Percentiles rank a stretch among this genome's conserved stretches.
Conservation (phyloP, 1,284 basidiomycete genomes). For the Lignosus rhinocerotis region DNA sequence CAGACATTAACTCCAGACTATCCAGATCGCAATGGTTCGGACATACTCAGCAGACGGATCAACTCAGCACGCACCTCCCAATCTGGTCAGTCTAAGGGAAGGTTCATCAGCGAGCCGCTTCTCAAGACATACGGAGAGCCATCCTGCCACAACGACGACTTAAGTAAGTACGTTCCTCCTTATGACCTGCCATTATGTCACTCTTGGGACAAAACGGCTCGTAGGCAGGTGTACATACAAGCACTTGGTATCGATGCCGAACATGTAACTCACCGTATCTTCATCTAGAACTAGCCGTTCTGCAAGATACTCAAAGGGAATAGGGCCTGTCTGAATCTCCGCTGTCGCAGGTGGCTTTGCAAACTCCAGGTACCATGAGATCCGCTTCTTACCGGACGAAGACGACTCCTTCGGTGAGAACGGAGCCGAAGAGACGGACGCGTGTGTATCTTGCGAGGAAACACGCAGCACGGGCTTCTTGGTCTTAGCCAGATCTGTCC, state of each 20-base stretch:
- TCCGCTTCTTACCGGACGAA: constrained; percentile 3
- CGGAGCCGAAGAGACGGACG: neutral
- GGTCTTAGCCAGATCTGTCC: neutral
- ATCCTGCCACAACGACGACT: no score
- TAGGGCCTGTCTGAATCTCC: constrained; percentile 10
- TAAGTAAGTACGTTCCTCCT: neutral
- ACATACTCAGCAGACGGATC: no score
- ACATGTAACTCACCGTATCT: constrained; percentile 15
- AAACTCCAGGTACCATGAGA: constrained; percentile 31
- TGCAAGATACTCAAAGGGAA: constrained; percentile 18
- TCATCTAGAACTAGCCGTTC: constrained; percentile 24
- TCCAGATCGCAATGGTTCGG: neutral
- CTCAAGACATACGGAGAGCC: no score
- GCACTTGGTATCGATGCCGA: neutral
- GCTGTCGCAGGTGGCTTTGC: constrained; percentile 23
- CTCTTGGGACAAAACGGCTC: no score
- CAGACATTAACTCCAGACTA: constrained; percentile 36
- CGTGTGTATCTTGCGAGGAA: neutral
- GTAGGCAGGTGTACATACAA: neutral
- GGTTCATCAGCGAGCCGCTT: neutral
- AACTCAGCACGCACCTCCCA: constrained; percentile 2
- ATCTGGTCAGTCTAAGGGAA: constrained; percentile 2
- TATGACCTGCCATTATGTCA: no score
- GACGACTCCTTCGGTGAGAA: neutral
- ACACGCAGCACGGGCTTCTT: neutral